Percentiles rank a stretch among this genome's conserved stretches.
phyloP scores from a whole-genome alignment of 163 green algal genomes.

The Volvox carteri region DNA sequence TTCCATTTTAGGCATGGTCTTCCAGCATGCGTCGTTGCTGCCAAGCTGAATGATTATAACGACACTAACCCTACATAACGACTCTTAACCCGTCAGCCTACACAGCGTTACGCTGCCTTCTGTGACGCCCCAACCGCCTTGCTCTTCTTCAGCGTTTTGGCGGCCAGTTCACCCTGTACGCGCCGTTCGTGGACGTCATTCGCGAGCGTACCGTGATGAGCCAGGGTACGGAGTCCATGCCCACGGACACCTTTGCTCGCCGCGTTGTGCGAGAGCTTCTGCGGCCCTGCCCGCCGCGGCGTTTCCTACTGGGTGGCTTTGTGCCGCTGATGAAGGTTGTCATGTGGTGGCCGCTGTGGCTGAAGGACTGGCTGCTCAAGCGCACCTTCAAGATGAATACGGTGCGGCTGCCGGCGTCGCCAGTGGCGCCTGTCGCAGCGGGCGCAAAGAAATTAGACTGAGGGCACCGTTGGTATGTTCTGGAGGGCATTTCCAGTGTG shows the following conservation, averaged over 20 bases:
- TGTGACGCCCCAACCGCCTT: no score
- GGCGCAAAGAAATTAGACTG: neutral
- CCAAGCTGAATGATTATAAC: no score
- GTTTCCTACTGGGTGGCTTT: conserved; percentile 21
- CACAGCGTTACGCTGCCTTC: no score
- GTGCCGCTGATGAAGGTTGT: conserved; percentile 12
- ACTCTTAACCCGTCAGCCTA: no score
- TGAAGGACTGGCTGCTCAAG: conserved; percentile 45
- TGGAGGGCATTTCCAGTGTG: no score
- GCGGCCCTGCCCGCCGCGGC: neutral
- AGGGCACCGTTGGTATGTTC: no score
- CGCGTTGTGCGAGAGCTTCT: conserved; percentile 28
- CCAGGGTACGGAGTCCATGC: conserved; percentile 24
- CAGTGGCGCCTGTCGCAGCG: neutral
- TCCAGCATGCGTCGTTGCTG: no score
- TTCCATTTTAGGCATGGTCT: no score
- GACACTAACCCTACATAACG: no score
- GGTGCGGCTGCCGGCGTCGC: neutral
- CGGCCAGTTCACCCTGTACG: conserved; percentile 35
- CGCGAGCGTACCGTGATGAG: neutral
- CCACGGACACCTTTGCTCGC: conserved; percentile 34
- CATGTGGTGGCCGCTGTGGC: conserved; percentile 51
- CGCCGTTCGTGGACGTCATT: conserved; percentile 9
- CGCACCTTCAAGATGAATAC: conserved; percentile 42
- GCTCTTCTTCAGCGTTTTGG: no score